A percentile compares a stretch with the other conserved stretches of the same genome.
Conservation (phyloP, 2,329 filamentous ascomycete genomes). For the Elsinoe arachidis region DNA sequence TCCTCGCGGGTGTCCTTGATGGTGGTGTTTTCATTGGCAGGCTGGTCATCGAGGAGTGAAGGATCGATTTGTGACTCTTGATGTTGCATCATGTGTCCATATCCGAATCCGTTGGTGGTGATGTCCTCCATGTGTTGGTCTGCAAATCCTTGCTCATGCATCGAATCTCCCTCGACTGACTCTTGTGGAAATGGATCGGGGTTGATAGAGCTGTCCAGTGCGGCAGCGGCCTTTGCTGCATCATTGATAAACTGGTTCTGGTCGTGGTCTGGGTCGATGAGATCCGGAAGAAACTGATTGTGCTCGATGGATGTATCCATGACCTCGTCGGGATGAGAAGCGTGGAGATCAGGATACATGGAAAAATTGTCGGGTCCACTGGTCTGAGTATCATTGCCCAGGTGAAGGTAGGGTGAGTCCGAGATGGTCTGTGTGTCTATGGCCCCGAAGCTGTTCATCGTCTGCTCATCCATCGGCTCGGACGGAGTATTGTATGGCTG, state of each 20-base stretch:
- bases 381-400: not conserved
- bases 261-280: not conserved
- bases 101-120: not conserved
- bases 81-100: not conserved
- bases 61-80: not conserved
- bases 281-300: not conserved
- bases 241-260: conserved; percentile 8
- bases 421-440: conserved; percentile 11
- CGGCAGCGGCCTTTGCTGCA: not conserved
- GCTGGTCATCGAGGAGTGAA: not conserved
- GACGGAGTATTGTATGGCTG: not conserved
- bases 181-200: not conserved
- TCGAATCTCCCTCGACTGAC: not conserved
- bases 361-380: not conserved
- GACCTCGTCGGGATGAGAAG: not conserved
- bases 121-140: not conserved
- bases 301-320: not conserved
- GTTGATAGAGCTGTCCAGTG: conserved; percentile 2
- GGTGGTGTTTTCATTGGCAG: not conserved
- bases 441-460: not conserved
- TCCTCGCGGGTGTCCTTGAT: not conserved
- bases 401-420: conserved; percentile 2
- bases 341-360: conserved; percentile 4
- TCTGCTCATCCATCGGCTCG: not conserved
- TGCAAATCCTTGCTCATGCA: not conserved